phyloP scores from a whole-genome alignment of 352 stramenopile species.

The Globisporangium nunn region DNA sequence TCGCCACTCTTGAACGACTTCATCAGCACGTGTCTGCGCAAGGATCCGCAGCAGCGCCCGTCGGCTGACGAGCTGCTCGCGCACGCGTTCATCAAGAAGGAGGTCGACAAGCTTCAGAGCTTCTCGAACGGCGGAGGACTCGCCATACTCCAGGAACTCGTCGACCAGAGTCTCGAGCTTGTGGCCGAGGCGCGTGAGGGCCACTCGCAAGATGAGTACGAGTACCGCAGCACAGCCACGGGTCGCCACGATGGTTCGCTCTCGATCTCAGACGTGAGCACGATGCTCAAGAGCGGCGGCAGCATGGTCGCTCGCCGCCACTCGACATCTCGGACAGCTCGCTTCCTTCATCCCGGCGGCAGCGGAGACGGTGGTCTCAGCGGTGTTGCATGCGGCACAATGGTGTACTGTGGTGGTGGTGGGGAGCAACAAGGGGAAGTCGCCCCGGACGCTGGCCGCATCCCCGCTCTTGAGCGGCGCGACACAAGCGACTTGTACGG shows the following conservation, averaged over 20 bases:
- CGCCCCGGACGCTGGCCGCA: conserved; percentile 1
- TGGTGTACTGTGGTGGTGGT: conserved; percentile 36
- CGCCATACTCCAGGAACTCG: conserved; percentile 57
- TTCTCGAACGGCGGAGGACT: conserved; percentile 31
- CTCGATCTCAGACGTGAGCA: conserved; percentile 55
- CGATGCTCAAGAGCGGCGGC: conserved; percentile 36
- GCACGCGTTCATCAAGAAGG: conserved; percentile 57
- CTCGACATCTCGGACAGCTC: conserved; percentile 6
- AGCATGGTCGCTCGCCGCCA: conserved; percentile 19
- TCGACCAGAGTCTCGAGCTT: conserved; percentile 63
- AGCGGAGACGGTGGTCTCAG: conserved; percentile 1
- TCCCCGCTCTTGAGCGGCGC: conserved; percentile 19
- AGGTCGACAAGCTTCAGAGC: conserved; percentile 41
- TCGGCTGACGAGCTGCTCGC: conserved; percentile 37
- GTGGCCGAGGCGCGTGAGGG: conserved; percentile 45
- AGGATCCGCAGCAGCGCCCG: conserved; percentile 45
- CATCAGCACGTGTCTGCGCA: conserved; percentile 53
- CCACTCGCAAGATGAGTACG: conserved; percentile 42
- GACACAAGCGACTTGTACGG: conserved; percentile 55
- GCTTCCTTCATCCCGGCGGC: background rate
- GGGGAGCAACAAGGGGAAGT: background rate
- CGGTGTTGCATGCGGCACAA: conserved; percentile 27
- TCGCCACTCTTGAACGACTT: conserved; percentile 57
- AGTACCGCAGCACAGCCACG: conserved; percentile 43
- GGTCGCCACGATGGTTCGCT: conserved; percentile 50